Percentiles rank a stretch among this genome's conserved stretches.
Evolutionary conservation across 2,329 filamentous ascomycete genomes (phyloP).

Genomic region (Fusarium bulbicola): DNA sequence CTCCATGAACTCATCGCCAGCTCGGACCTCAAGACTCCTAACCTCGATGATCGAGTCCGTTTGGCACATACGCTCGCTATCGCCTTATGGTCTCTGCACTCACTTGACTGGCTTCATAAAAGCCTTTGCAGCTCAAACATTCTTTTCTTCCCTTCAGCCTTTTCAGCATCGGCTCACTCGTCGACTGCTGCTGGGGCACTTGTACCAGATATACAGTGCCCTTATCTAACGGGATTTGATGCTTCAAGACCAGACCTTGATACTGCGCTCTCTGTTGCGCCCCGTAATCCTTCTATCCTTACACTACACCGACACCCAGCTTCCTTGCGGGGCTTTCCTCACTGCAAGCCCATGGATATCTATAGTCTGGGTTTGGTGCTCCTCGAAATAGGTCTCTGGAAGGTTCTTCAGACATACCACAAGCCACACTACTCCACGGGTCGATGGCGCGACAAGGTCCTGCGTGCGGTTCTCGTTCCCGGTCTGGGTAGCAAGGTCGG

Average conservation of each 20-base stretch:
- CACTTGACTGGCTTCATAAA: constrained; percentile 66
- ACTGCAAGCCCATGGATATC: constrained; percentile 61
- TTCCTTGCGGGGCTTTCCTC: constrained; percentile 52
- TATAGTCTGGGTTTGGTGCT: constrained; percentile 62
- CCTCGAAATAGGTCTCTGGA: constrained; percentile 61
- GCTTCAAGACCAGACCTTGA: constrained; percentile 62
- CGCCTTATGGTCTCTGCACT: constrained; percentile 60
- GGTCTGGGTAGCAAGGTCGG: constrained; percentile 54
- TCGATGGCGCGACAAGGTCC: constrained; percentile 54
- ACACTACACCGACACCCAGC: constrained; percentile 59
- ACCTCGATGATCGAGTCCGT: constrained; percentile 54
- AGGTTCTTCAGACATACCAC: constrained; percentile 52
- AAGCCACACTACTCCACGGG: constrained; percentile 54
- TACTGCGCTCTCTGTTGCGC: constrained; percentile 58
- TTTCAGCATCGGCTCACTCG: constrained; percentile 46
- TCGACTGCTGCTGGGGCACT: constrained; percentile 48
- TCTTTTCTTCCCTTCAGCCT: constrained; percentile 60
- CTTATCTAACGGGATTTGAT: constrained; percentile 64
- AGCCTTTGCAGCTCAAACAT: constrained; percentile 63
- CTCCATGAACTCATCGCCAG: constrained; percentile 52
- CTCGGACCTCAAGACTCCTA: constrained; percentile 54
- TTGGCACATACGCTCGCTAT: constrained; percentile 55
- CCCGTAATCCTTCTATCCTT: constrained; percentile 53
- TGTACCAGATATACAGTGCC: constrained; percentile 52
- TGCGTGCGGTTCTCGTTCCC: constrained; percentile 53